Evolutionary conservation across 179 eudicot genomes (phyloP).

Genomic region (Beta corolliflora): DNA sequence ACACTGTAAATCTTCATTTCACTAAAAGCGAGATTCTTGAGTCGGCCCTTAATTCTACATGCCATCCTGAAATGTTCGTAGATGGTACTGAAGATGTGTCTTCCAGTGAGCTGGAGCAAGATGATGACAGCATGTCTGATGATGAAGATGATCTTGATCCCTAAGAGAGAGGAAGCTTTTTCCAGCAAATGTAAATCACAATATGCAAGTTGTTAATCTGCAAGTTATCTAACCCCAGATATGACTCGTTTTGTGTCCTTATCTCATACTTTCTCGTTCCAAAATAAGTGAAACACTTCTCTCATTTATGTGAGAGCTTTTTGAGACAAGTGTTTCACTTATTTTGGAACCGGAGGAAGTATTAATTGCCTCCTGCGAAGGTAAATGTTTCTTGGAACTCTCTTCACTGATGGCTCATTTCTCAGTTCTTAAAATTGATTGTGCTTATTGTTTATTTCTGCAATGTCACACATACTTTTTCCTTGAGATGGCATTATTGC

Average conservation of each 20-base stretch:
- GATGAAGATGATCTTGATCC: slow-evolving; percentile 25
- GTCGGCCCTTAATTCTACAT: slow-evolving; percentile 19
- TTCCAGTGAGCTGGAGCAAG: slow-evolving; percentile 19
- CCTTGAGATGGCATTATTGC: neutral
- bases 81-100: slow-evolving; percentile 12
- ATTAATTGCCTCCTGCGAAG: neutral
- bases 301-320: too few relatives aligned
- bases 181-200: slow-evolving; percentile 5
- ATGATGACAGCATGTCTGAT: slow-evolving; percentile 20
- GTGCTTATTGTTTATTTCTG: neutral
- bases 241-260: neutral
- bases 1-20: slow-evolving; percentile 20
- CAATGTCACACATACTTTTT: neutral
- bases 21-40: slow-evolving; percentile 19
- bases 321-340: too few relatives aligned
- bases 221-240: neutral
- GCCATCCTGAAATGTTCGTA: slow-evolving; percentile 4
- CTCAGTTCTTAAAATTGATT: neutral
- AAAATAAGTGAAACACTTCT: too few relatives aligned
- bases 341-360: too few relatives aligned
- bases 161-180: slow-evolving; percentile 1
- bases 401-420: neutral
- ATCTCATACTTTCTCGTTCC: slow-evolving; percentile 1
- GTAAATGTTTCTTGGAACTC: neutral
- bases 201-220: neutral